Evolutionary conservation across 495 filamentous ascomycete genomes (phyloP), one percentile per base, ranked within the genome.

Genomic region (Xylaria telfairii): DNA sequence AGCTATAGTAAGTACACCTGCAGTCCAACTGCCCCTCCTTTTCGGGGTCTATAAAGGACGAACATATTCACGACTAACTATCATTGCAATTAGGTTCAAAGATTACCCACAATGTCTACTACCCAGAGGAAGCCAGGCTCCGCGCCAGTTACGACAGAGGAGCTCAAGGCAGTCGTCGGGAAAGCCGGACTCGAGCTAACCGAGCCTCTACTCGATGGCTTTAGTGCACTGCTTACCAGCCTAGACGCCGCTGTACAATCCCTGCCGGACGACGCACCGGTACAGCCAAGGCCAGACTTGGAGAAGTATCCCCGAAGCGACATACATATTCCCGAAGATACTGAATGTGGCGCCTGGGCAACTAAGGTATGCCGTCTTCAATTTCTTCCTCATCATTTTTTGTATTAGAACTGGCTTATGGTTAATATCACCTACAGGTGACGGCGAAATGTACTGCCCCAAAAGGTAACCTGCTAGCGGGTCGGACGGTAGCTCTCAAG

Each of bases 401-500:
- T 67, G 54, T 57, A 72, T 62, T 61, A 65, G 56, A 47, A 49
- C 42, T 49, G 12, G 32, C 39, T 53, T 51, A 61, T 68, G 1
- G n/a, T n/a, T n/a, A n/a, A n/a, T n/a, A n/a, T 8, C 3, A 19
- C 7, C 13, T 12, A 39, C 24, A 81, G 73, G 75, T 74, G 1
- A 78, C 69, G 53, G 76, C 72, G 2, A 76, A 74, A 70, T 74
- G 70, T 51, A 71, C 73, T 2, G 72, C 42, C 6, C 77, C 80
- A 3, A 75, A 71, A 10, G 79, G 70, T 54, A 68, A 73, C 37
- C 71, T 81, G 21, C 71, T 83, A 1, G 69, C 72, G 26, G 80
- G 77, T 15, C 71, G 72, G n/a, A 81, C 79, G 0, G 41, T 83
- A 4, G 80, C 80, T 26, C 67, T 81, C 10, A 83, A 83, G 47